Base-by-base conservation (phyloP, 805 yeast species). In the Suhomyces kilbournensis region DNA sequence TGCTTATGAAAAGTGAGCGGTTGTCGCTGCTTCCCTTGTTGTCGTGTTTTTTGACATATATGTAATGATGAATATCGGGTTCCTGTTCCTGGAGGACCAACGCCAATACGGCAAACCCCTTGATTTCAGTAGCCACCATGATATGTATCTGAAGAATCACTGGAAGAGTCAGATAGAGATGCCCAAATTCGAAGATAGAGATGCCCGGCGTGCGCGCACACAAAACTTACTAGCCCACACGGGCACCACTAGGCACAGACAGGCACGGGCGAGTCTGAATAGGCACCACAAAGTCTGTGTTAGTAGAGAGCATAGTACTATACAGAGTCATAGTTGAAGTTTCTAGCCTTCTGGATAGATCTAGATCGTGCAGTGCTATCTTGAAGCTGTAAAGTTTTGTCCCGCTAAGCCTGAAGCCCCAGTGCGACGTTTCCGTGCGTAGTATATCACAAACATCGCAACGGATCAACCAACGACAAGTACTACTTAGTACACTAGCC, bases 1-100 rank as follows among this genome's bases (percentile, higher is more conserved):
- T 91, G 53, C 87, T 82, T 5, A 86, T 65, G 69, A 92, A 92
- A n/a, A 92, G 67, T 26, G 88, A 78, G 48, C 88, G 74, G 22
- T 58, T 58, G 23, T 56, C 53, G 22, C 45, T 20, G 25, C 48
- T 38, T n/a, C 60, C 59, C 48, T 72, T 72, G 42, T 68, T 63
- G 44, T 76, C 71, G 63, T 88, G 96, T 61, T 84, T 88, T 67
- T 86, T 87, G 59, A 81, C 69, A 61, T 77, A 88, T 57, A 86
- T 69, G 60, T 81, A 85, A 64, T 89, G 96, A 22, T 66, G 62
- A 1, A 70, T 59, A 9, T 62, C 64, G 22, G 53, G 49, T 6
- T 44, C 40, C 40, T 19, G 39, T 23, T 71, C 56, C 17, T 70
- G 63, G 32, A 79, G 76, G 30, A 82, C 62, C 40, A 85, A 70